These are phyloP conservation scores for Ophiostoma pallidulum DNA, from an alignment of 2,329 filamentous ascomycete species.

Conservation along the genomic window DNA sequence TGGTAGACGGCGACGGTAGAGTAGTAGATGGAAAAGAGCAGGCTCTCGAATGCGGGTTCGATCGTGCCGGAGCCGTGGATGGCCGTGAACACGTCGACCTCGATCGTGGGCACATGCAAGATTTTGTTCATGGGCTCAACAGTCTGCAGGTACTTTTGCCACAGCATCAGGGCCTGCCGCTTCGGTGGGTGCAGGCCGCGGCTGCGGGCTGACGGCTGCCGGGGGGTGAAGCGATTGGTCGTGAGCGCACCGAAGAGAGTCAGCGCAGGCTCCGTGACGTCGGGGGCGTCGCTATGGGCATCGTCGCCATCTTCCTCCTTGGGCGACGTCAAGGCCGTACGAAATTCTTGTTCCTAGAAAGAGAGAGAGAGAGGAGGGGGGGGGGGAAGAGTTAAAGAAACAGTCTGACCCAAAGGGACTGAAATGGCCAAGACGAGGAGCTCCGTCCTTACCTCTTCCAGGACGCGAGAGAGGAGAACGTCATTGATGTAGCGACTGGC, in stretches of 20 bases:
- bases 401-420: too few species aligned
- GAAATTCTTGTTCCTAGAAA: conserved; percentile 17
- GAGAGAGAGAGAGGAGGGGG: background rate
- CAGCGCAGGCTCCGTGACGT: conserved; percentile 1
- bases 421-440: too few species aligned
- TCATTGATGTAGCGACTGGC: conserved; percentile 20
- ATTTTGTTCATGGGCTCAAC: conserved; percentile 18
- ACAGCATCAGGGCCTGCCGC: conserved; percentile 15
- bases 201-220: background rate
- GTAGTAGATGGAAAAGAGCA: conserved; percentile 18
- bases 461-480: conserved; percentile 17
- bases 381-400: too few species aligned
- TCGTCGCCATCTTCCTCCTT: conserved; percentile 4
- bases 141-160: conserved; percentile 16
- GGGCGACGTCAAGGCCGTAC: conserved; percentile 11
- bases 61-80: conserved; percentile 12
- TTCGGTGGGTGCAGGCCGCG: conserved; percentile 13
- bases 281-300: background rate
- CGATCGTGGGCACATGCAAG: conserved; percentile 17
- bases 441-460: conserved; percentile 17
- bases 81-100: conserved; percentile 16
- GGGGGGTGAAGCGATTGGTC: background rate
- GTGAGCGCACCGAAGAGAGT: conserved; percentile 12
- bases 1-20: conserved; percentile 13
- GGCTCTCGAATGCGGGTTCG: conserved; percentile 9